Evolutionary conservation across 305 asterid species (phyloP), one percentile per base, ranked within the genome.

Genomic region (Plantago rigida): DNA sequence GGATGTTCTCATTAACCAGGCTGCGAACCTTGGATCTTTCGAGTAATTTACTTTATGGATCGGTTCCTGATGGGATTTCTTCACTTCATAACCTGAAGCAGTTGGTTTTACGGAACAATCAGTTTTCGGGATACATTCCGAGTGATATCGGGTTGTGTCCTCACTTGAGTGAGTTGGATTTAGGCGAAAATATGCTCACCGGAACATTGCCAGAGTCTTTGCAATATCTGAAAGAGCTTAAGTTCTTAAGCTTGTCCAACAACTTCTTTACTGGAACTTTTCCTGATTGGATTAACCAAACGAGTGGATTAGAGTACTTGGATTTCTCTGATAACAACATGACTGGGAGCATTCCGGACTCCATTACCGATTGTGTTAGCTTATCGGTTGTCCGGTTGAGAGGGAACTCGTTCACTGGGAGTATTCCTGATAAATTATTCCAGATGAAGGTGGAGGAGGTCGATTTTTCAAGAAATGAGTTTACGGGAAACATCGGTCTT

Each of bases 21-120:
- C 88, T 92, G 1, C 75, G 95, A 10, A 78, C 84, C 3, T 41
- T 92, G 67, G 98, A 92, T 75, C 80, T 92, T 69, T 92, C 98
- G 2, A 58, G 47, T 41, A 92, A 92, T 56, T 71, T 47, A 9
- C 67, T 92, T 7, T 79, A 94, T 0, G 93, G 94, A 4, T 11
- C 73, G 10, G 36, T 88, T 15, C 89, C 94, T 0, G 10, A 22
- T 53, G 95, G 95, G 1, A 62, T 80, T 13, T 56, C 94, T 15
- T 49, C 63, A 3, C 0, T 86, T 19, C 96, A 80, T 56, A 79
- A 80, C 81, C 66, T 92, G 82, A 92, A 92, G 70, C 82, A 80
- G 70, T 71, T 89, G 13, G 13, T 50, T 15, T 48, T 92, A 13
- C 64, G 69, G 48, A 74, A 78, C 6, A 92, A 88, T 69, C 87